Base-by-base conservation (phyloP, 257 asterid genomes). In the Plantago elongata region DNA sequence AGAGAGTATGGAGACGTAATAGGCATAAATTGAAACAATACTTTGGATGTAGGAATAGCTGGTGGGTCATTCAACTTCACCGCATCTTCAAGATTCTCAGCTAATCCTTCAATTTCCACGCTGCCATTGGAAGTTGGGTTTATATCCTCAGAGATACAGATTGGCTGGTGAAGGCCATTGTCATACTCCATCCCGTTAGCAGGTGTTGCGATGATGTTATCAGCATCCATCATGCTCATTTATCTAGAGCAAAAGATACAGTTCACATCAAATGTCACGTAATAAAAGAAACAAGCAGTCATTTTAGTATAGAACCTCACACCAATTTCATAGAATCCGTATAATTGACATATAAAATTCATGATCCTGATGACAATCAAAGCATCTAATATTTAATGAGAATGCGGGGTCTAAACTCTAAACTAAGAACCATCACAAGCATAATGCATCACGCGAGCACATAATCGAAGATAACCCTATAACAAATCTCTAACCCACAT, bases 151-250 rank as follows among this genome's bases (percentile, higher is more conserved):
- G 72, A 60, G 74, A 65, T 47, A 57, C 56, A 59, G 67, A 51
- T 54, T 56, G 75, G 75, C 66, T 40, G 63, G 60, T 65, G 57
- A 54, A 67, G 57, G 56, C 71, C 71, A 54, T 61, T 69, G 45
- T 62, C 80, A 9, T 57, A 29, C 38, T 65, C 76, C 55, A 5
- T 69, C 66, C 69, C 78, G 37, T 62, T 76, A 34, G 56, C 76
- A 65, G 78, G 29, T 61, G 42, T 64, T 9, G 81, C 61, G 69
- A 66, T 61, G 67, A 61, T 12, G 48, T 54, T 66, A 16, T 77
- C 77, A 66, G 78, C 70, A 66, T 78, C 80, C 82, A 79, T 78
- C 67, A 16, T 47, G 46, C 66, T 66, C 68, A 56, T 49, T 60
- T 66, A 73, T 60, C 79, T 70, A 63, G 2, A 63, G 2, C 27